Evolutionary conservation across 2,329 filamentous ascomycete genomes (phyloP).

Genomic region (Penicillium sp.): DNA sequence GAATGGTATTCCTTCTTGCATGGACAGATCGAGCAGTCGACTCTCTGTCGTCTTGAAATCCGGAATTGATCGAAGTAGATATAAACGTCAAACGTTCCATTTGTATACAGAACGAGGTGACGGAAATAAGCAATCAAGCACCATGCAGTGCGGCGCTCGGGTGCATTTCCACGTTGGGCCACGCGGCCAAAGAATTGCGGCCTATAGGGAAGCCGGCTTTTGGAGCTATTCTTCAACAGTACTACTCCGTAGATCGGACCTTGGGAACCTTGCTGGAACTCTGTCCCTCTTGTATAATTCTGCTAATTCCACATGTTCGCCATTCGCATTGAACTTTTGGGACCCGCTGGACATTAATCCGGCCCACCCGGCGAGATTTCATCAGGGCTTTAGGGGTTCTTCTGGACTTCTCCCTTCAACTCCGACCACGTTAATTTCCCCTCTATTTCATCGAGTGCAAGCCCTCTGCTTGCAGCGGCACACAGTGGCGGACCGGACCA

Average conservation of each 20-base stretch:
- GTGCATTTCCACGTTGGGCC: slow-evolving; percentile 15
- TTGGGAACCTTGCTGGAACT: neutral
- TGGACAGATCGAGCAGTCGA: too few species aligned
- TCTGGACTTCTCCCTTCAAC: neutral
- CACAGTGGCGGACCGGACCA: neutral
- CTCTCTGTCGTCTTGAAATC: neutral
- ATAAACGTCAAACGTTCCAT: neutral
- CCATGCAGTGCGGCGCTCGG: slow-evolving; percentile 1
- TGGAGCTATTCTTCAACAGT: too few species aligned
- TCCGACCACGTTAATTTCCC: neutral
- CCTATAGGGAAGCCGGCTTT: neutral
- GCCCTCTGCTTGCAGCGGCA: neutral
- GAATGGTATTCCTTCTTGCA: neutral
- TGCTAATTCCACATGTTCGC: neutral
- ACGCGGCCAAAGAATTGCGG: slow-evolving; percentile 2
- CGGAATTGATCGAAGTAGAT: too few species aligned
- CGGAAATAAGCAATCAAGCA: neutral
- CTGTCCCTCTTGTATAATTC: neutral
- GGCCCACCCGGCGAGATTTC: neutral
- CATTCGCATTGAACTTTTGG: neutral
- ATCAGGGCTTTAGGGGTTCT: neutral
- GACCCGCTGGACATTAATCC: slow-evolving; percentile 7
- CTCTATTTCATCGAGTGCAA: neutral
- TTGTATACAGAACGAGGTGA: neutral
- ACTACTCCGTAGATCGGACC: too few species aligned